Evolutionary conservation across 768 basidiomycete species (phyloP).

Genomic region (Tricholoma furcatifolium): DNA sequence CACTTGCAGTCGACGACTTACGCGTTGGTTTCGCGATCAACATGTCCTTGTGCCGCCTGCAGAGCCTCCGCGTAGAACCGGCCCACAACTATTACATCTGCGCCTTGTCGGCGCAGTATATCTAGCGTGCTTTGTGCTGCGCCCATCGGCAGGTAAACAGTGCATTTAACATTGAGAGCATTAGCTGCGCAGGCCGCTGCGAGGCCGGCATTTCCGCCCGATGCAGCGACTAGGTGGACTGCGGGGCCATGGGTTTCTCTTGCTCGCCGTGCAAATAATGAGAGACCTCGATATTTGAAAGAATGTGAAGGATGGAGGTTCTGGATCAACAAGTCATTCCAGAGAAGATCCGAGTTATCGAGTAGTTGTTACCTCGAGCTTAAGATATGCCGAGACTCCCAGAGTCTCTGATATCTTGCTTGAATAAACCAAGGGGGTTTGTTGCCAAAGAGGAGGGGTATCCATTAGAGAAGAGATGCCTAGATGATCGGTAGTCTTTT

Average conservation of each 20-base stretch:
- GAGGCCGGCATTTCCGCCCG: conserved; percentile 80
- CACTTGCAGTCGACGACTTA: conserved; percentile 37
- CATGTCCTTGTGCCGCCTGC: conserved; percentile 44
- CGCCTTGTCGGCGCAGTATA: conserved; percentile 51
- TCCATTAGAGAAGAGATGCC: neutral
- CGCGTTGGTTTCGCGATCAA: conserved; percentile 47
- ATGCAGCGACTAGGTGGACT: conserved; percentile 68
- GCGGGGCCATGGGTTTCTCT: conserved; percentile 47
- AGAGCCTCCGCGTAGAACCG: conserved; percentile 58
- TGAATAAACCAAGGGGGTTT: conserved; percentile 69
- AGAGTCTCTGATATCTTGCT: conserved; percentile 51
- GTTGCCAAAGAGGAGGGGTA: conserved; percentile 43
- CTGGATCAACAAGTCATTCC: conserved; percentile 29
- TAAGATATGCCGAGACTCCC: conserved; percentile 59
- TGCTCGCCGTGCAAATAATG: conserved; percentile 55
- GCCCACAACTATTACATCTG: conserved; percentile 59
- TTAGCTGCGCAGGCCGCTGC: conserved; percentile 66
- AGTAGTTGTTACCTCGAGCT: conserved; percentile 56
- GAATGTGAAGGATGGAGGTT: conserved; percentile 72
- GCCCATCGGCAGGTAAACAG: conserved; percentile 63
- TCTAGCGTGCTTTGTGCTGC: conserved; percentile 47
- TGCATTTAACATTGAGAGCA: conserved; percentile 54
- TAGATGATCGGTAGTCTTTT: neutral
- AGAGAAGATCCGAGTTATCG: neutral
- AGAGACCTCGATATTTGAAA: conserved; percentile 76